Evolutionary conservation across 2,329 filamentous ascomycete species (phyloP), one percentile per base, ranked within the genome.

Genomic region (Calonectria hongkongensis): DNA sequence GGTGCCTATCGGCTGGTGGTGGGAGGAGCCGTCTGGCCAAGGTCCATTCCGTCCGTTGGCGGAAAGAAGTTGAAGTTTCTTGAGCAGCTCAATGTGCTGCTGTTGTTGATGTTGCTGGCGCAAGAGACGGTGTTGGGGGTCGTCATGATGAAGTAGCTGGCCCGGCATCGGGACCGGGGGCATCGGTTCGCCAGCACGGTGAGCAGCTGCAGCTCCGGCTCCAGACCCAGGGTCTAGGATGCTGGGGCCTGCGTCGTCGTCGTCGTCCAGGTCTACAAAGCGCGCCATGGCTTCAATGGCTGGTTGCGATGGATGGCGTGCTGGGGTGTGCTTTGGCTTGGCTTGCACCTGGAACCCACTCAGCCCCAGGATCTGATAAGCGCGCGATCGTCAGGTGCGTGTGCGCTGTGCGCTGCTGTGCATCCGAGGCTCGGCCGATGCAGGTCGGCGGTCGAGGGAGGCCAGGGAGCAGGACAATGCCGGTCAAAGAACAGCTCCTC

Each of bases 241-340:
- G 43, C 62, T n/a, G 58, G 70, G 70, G 60, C 70, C 58, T 51
- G 63, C 73, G 67, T 79, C 73, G 48, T 80, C 78, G 51, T 78
- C 76, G 28, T 79, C 78, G 66, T 79, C 79, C 72, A 80, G 79
- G 69, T 80, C 79, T 75, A 80, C 78, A 80, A 80, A 80, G 72
- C 79, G 79, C 77, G 79, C 79, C 79, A 80, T 80, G 73, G 76
- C 75, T 68, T 54, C 54, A 64, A 56, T 73, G 60, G 73, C 47
- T 68, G 51, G 66, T 50, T 62, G 30, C 18, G 54, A 36, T 48
- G 33, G n/a, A 58, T 48, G 51, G 58, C 45, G 28, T 51, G 60
- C 39, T 51, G 45, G 30, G 56, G 54, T 28, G 28, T 60, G 36
- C 47, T 36, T 56, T 67, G 45, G 63, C 30, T 67, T 41, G 36